phyloP scores from a whole-genome alignment of 2,329 filamentous ascomycete genomes.

The Ophiostoma australiae region DNA sequence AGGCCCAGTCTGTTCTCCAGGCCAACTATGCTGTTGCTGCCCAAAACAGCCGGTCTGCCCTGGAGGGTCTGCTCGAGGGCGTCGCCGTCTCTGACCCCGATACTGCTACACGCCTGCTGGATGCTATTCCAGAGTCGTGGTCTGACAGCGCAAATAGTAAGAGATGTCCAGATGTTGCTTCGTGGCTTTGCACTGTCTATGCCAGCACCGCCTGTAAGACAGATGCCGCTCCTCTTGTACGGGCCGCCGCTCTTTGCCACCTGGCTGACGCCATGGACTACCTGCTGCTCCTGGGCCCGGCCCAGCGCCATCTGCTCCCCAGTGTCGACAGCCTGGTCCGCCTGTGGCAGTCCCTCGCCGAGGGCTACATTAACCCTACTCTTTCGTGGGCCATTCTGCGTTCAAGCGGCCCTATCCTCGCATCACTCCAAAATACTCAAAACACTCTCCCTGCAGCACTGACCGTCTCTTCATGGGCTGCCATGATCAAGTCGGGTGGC shows the following conservation, averaged over 20 bases:
- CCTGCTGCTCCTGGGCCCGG: slow-evolving; percentile 29
- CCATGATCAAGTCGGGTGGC: slow-evolving; percentile 46
- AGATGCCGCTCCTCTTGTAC: slow-evolving; percentile 42
- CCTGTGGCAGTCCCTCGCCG: slow-evolving; percentile 34
- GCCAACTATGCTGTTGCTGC: slow-evolving; percentile 36
- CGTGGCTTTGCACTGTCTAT: slow-evolving; percentile 42
- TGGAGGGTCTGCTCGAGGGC: slow-evolving; percentile 35
- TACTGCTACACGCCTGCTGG: slow-evolving; percentile 40
- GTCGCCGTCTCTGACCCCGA: slow-evolving; percentile 40
- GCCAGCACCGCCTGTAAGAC: slow-evolving; percentile 37
- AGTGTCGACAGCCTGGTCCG: slow-evolving; percentile 44
- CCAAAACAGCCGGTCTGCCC: slow-evolving; percentile 21
- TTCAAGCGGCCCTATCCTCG: slow-evolving; percentile 46
- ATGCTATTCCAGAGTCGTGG: slow-evolving; percentile 36
- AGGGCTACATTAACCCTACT: slow-evolving; percentile 42
- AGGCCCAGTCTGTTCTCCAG: slow-evolving; percentile 38
- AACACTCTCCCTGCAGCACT: background rate
- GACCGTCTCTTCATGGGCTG: slow-evolving; percentile 41
- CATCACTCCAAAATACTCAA: slow-evolving; percentile 23
- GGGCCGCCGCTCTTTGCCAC: slow-evolving; percentile 44
- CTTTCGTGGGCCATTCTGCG: slow-evolving; percentile 48
- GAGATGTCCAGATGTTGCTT: slow-evolving; percentile 29
- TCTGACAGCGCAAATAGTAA: background rate
- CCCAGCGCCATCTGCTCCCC: slow-evolving; percentile 39
- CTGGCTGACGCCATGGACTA: slow-evolving; percentile 45